phyloP scores from a whole-genome alignment of 345 rosid genomes.

The Hibiscus trionum region DNA sequence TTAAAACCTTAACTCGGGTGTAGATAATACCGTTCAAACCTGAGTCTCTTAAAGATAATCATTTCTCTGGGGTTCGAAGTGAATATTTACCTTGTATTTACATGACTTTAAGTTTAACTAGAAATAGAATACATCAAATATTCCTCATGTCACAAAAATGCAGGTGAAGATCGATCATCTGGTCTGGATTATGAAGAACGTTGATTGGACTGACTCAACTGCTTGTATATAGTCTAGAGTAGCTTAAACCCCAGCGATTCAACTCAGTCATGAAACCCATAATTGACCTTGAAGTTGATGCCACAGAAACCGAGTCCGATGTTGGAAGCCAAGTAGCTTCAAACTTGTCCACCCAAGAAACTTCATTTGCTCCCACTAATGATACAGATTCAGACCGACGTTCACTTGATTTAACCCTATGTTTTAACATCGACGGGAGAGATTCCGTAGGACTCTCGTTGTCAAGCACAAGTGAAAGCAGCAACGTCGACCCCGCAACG shows the following conservation, averaged over 20 bases:
- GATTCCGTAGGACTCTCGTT: constrained; percentile 36
- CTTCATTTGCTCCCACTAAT: constrained; percentile 25
- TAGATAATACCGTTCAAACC: no score
- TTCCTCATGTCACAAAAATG: constrained; percentile 4
- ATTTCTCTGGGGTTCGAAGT: background rate
- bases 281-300: constrained; percentile 53
- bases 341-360: constrained; percentile 40
- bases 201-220: background rate
- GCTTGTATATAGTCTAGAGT: background rate
- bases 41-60: no score
- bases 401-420: constrained; percentile 57
- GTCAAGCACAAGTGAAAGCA: constrained; percentile 59
- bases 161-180: constrained; percentile 15
- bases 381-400: constrained; percentile 25
- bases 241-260: background rate
- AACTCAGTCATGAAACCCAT: constrained; percentile 37
- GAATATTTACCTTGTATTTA: background rate
- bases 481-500: constrained; percentile 31
- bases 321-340: constrained; percentile 63
- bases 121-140: background rate
- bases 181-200: background rate
- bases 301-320: constrained; percentile 45
- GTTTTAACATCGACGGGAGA: constrained; percentile 25
- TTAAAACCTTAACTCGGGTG: no score
- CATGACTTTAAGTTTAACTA: background rate